These are phyloP conservation scores for Suhomyces terraborum DNA, from an alignment of 1,139 yeast species.

Conservation along the genomic window DNA sequence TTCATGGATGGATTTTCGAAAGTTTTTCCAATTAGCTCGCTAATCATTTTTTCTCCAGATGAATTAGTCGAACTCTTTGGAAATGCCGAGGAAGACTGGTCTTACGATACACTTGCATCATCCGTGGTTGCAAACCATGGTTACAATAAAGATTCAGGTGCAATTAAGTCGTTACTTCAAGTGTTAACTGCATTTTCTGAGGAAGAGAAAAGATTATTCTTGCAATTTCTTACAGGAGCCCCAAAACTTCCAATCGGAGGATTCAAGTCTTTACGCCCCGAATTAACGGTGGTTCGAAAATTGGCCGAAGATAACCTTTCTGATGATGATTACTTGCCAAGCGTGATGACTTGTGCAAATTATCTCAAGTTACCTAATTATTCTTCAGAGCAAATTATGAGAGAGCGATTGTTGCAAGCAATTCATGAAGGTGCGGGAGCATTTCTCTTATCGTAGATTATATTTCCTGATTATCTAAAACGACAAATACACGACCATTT, in stretches of 20 bases:
- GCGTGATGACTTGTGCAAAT: conserved; percentile 98
- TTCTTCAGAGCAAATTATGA: conserved; percentile 61
- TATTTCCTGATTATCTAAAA: background rate
- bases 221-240: conserved; percentile 91
- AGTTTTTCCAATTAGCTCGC: conserved; percentile 78
- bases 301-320: conserved; percentile 64
- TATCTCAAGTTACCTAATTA: conserved; percentile 88
- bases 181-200: conserved; percentile 57
- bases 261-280: conserved; percentile 78
- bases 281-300: conserved; percentile 83
- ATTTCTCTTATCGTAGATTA: conserved; percentile 64
- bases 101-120: conserved; percentile 56
- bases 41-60: conserved; percentile 68
- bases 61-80: conserved; percentile 71
- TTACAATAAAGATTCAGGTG: conserved; percentile 67
- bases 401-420: conserved; percentile 62
- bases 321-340: conserved; percentile 88
- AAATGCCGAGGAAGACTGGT: conserved; percentile 86
- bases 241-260: conserved; percentile 96
- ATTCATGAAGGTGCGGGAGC: conserved; percentile 89
- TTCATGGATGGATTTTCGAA: conserved; percentile 81
- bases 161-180: conserved; percentile 60
- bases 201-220: conserved; percentile 65
- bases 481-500: background rate
- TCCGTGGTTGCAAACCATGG: conserved; percentile 90